phyloP scores from a whole-genome alignment of 176 grass and related monocot species.

The Triticum urartu region DNA sequence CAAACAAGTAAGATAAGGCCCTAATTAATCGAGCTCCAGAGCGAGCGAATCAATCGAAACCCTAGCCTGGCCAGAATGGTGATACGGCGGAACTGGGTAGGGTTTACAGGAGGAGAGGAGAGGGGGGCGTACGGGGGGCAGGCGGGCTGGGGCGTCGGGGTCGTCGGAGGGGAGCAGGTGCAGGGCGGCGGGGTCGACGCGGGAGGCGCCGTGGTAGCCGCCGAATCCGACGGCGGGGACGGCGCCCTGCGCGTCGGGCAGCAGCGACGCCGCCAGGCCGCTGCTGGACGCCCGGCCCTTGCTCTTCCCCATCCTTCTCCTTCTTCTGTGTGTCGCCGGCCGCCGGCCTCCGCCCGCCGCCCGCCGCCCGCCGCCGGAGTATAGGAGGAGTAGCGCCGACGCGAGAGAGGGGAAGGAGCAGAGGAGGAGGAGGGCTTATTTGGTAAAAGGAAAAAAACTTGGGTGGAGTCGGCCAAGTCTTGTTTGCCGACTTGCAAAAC shows the following conservation, averaged over 20 bases:
- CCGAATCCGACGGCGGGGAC: slow-evolving; percentile 70
- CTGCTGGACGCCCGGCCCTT: slow-evolving; percentile 80
- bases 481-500: no score
- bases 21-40: background rate
- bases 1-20: background rate
- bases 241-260: slow-evolving; percentile 45
- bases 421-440: no score
- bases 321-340: background rate
- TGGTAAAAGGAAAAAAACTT: no score
- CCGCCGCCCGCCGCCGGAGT: background rate
- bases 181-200: slow-evolving; percentile 51
- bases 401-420: no score
- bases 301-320: slow-evolving; percentile 59
- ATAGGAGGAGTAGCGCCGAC: no score
- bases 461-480: no score
- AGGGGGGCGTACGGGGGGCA: slow-evolving; percentile 30
- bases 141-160: slow-evolving; percentile 33
- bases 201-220: slow-evolving; percentile 79
- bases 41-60: background rate
- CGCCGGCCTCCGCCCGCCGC: background rate
- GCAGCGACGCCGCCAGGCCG: slow-evolving; percentile 73
- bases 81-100: background rate
- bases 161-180: slow-evolving; percentile 39
- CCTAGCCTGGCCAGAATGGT: background rate
- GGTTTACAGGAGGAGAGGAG: background rate